Base-by-base conservation (phyloP, 1,284 basidiomycete species). In the Ceratobasidium sp. region DNA sequence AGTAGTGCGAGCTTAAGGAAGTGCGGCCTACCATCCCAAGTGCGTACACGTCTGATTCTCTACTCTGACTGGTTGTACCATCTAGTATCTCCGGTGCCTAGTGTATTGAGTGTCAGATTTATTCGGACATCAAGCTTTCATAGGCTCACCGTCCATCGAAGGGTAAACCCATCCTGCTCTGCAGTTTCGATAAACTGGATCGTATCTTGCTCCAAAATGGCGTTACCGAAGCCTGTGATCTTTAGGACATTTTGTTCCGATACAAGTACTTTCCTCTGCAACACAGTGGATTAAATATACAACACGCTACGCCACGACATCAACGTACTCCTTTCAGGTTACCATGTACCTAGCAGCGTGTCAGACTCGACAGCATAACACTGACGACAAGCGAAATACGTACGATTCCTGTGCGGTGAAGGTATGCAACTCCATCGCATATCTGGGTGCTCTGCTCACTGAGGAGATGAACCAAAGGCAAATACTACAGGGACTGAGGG, bases 51-150 rank as follows among this genome's bases (percentile, higher is more conserved):
- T 46, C 20, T 28, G 40, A 20, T 64, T 20, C 63, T 42, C 7
- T 64, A 42, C 26, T 46, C 44, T 49, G n/a, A 13, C 23, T 55
- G 15, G 12, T 15, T 26, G 20, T 66, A 26, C 39, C 58, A 15
- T 60, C 44, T 4, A 66, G 39, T 46, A 66, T 33, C 12, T 66
- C 63, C 18, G 63, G 63, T 12, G 63, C 63, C 63, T 66, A 33
- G 5, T 33, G 13, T 2, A 33, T 39, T 10, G 4, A 2, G 5
- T 12, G 58, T 33, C 33, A 33, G 15, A 60, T 10, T 13, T 4
- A 60, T n/a, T n/a, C n/a, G n/a, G n/a, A 18, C n/a, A 5, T 12
- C 28, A 60, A 12, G 12, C n/a, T 33, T 18, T 2, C 15, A 13
- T n/a, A 3, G 10, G 7, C 23, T n/a, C 39, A 60, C 58, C 33